These are phyloP conservation scores for Penicillium angulare DNA, from an alignment of 495 filamentous ascomycete species.

Conservation along the genomic window DNA sequence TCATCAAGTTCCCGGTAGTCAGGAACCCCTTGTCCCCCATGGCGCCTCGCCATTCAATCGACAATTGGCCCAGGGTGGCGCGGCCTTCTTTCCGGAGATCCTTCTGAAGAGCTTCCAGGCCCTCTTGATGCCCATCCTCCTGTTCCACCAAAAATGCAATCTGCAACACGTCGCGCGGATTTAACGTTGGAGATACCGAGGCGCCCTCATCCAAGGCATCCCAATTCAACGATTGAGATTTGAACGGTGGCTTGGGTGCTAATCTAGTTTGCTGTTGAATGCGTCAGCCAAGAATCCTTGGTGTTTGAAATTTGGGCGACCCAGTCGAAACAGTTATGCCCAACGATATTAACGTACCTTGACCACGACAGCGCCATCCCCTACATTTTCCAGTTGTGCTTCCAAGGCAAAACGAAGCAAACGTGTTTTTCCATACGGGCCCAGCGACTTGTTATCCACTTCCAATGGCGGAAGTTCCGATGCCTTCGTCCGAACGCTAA, in stretches of 20 bases:
- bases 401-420: conserved; percentile 66
- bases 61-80: conserved; percentile 74
- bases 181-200: conserved; percentile 60
- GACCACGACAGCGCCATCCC: conserved; percentile 47
- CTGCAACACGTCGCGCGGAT: conserved; percentile 84
- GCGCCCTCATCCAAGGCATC: conserved; percentile 35
- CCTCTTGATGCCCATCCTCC: conserved; percentile 47
- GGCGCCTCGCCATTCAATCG: conserved; percentile 80
- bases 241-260: conserved; percentile 55
- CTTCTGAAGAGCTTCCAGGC: conserved; percentile 45
- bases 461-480: conserved; percentile 54
- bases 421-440: conserved; percentile 45
- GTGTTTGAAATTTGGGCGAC: not conserved
- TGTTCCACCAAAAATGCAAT: conserved; percentile 86
- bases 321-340: not conserved
- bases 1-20: conserved; percentile 80
- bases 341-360: conserved; percentile 25
- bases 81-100: conserved; percentile 58
- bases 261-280: conserved; percentile 47
- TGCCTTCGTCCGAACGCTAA: conserved; percentile 88
- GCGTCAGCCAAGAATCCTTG: conserved; percentile 3
- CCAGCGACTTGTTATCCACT: conserved; percentile 43
- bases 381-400: conserved; percentile 92
- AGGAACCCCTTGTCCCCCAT: conserved; percentile 90
- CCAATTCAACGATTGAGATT: conserved; percentile 58